Conservation (phyloP, 108 stramenopile species). For the Cyclotella choctawhatcheeana region DNA sequence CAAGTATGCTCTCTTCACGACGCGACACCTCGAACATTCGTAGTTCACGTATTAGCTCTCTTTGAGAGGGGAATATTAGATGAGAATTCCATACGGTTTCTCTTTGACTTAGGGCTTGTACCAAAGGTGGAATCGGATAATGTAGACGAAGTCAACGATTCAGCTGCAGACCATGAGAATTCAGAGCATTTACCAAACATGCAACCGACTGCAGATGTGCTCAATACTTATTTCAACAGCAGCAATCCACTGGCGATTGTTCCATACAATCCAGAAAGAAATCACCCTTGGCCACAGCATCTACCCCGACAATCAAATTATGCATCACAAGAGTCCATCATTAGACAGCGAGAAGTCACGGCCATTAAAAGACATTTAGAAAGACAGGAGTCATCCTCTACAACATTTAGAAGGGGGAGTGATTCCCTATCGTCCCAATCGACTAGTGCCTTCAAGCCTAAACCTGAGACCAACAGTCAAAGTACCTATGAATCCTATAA, state of each 20-base stretch:
- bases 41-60: conserved; percentile 85
- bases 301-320: conserved; percentile 7
- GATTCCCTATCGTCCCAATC: neutral
- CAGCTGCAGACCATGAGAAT: neutral
- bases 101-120: conserved; percentile 90
- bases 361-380: conserved; percentile 64
- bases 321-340: conserved; percentile 9
- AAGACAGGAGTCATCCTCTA: conserved; percentile 50
- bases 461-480: neutral
- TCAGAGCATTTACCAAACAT: neutral
- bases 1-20: conserved; percentile 93
- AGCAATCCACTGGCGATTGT: conserved; percentile 19
- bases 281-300: conserved; percentile 14
- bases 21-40: conserved; percentile 93
- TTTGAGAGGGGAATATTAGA: conserved; percentile 92
- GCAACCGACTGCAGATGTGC: too few relatives aligned
- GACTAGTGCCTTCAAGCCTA: too few relatives aligned
- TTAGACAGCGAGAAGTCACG: conserved; percentile 59
- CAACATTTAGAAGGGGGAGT: too few relatives aligned
- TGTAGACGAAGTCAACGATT: neutral
- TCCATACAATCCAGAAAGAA: conserved; percentile 20
- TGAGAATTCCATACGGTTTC: conserved; percentile 80
- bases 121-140: too few relatives aligned
- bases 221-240: neutral
- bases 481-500: neutral